Base-by-base conservation (phyloP, 2,329 filamentous ascomycete species). In the Juglanconis sp. region DNA sequence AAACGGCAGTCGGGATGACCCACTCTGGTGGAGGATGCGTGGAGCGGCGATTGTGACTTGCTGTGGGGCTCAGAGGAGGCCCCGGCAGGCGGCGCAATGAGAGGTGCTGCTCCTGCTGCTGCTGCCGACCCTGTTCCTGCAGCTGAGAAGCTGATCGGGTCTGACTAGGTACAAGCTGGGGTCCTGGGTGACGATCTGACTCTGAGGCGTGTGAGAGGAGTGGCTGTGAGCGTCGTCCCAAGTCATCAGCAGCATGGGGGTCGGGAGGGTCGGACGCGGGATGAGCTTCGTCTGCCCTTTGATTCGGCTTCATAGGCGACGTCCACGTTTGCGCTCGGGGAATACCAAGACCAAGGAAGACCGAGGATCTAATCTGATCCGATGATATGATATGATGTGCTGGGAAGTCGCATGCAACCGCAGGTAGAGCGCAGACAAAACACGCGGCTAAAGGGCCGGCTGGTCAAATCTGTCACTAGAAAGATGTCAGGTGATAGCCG, bases 351-450 rank as follows among this genome's bases (percentile, higher is more conserved):
- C 47, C 48, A 44, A 46, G 40, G 24, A 31, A 38, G 42, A 40
- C 13, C 10, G 49, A 7, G 38, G 47, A 62, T 62, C 60, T 62
- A 60, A 62, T 62, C 60, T 60, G 60, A 62, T 62, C 56, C 56
- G 60, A 50, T 50, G 53, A 62, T 56, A 56, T 36, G 60, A 54
- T 44, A 38, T 40, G 32, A 42, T 59, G 35, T 35, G 47, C 36
- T 34, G 17, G 56, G 49, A 34, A 55, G 36, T 31, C 52, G 60
- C 60, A 59, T 53, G 60, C 53, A 55, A 42, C 9, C 34, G 47
- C 48, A 56, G 53, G 40, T n/a, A 50, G 46, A 30, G 53, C 55
- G 55, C 15, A 52, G 48, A 54, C 24, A 35, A 8, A 54, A 17
- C 44, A 35, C 47, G 35, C 35, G 47, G 55, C 38, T 40, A 42